Conservation (phyloP, 2,329 filamentous ascomycete genomes). For the Ophiostoma piceae region DNA sequence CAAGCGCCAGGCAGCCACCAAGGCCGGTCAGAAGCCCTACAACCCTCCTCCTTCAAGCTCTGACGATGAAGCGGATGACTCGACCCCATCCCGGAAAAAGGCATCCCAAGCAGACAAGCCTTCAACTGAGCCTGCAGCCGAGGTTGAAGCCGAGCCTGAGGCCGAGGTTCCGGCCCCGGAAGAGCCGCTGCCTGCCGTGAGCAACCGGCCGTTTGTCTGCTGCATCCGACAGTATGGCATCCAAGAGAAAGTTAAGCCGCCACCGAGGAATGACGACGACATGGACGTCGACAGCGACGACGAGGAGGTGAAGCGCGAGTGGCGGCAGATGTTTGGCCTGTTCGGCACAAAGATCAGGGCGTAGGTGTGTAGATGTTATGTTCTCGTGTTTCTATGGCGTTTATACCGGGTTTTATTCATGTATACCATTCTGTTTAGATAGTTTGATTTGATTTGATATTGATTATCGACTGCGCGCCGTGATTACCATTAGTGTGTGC, state of each 20-base stretch:
- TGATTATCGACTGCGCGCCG: neutral
- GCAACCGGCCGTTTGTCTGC: conserved; percentile 61
- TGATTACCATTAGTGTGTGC: conserved; percentile 13
- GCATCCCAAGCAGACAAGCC: neutral
- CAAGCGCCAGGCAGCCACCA: too few species aligned
- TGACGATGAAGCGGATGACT: neutral
- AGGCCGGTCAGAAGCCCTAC: neutral
- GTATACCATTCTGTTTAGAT: too few species aligned
- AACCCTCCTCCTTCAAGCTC: neutral
- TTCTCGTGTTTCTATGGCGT: neutral
- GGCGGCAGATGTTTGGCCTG: conserved; percentile 59
- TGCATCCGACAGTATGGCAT: conserved; percentile 69
- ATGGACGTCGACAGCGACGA: conserved; percentile 38
- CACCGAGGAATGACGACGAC: conserved; percentile 29
- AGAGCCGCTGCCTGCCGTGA: conserved; percentile 24
- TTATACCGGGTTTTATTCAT: neutral
- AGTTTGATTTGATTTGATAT: neutral
- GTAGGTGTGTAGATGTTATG: neutral
- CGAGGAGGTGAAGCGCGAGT: conserved; percentile 32
- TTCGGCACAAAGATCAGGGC: conserved; percentile 56
- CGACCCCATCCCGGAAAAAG: neutral
- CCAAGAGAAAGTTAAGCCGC: conserved; percentile 32
- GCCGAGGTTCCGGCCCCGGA: neutral
- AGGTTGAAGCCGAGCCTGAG: neutral
- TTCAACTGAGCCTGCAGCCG: neutral